These are phyloP conservation scores for Macroventuria anomochaeta DNA, from an alignment of 2,329 filamentous ascomycete genomes.

Conservation along the genomic window DNA sequence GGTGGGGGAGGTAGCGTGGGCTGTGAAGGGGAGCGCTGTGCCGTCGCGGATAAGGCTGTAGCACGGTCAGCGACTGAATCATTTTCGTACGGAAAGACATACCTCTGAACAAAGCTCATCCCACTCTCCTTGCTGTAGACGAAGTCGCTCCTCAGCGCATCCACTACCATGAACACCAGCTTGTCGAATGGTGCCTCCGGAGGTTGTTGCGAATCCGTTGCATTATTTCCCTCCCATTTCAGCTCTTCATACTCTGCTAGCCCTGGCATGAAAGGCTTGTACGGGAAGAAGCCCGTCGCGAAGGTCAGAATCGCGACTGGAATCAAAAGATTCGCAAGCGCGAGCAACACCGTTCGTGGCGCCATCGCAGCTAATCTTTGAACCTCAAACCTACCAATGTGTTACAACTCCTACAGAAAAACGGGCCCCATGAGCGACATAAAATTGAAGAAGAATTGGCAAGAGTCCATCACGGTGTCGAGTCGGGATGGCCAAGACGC, in stretches of 20 bases:
- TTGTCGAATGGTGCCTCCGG: constrained; percentile 81
- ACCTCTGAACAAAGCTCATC: constrained; percentile 90
- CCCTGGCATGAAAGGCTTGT: constrained; percentile 91
- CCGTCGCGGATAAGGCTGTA: constrained; percentile 81
- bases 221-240: constrained; percentile 52
- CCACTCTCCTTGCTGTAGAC: constrained; percentile 82
- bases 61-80: background rate
- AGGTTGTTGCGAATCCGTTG: constrained; percentile 45
- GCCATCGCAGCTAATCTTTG: constrained; percentile 29
- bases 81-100: constrained; percentile 24
- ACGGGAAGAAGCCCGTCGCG: constrained; percentile 93
- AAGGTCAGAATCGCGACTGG: constrained; percentile 73
- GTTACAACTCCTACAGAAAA: background rate
- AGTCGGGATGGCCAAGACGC: constrained; percentile 17
- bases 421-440: constrained; percentile 19
- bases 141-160: constrained; percentile 89
- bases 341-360: constrained; percentile 53
- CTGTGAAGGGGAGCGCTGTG: constrained; percentile 88
- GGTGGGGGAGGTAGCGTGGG: constrained; percentile 93
- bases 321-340: constrained; percentile 77
- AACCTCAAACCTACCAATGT: constrained; percentile 1
- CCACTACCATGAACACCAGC: constrained; percentile 96
- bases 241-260: constrained; percentile 71
- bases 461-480: constrained; percentile 29
- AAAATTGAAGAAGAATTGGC: constrained; percentile 5